phyloP scores from a whole-genome alignment of 148 eudicot genomes.

The Rhododendron simsii region DNA sequence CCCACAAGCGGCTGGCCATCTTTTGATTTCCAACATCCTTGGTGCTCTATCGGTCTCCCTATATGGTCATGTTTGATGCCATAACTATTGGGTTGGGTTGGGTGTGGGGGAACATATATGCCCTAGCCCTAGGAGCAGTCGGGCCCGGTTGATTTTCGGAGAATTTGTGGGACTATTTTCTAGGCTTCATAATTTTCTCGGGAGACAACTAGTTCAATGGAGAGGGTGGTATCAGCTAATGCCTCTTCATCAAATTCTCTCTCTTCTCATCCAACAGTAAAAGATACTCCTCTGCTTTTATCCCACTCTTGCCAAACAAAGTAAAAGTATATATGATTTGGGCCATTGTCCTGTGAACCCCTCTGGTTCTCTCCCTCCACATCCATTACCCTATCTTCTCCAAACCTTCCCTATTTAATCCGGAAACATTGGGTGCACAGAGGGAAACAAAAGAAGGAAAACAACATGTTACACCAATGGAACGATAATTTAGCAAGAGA shows the following conservation, averaged over 20 bases:
- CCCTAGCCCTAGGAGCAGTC: background rate
- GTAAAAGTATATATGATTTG: background rate
- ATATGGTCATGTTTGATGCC: background rate
- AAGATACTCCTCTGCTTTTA: background rate
- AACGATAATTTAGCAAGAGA: background rate
- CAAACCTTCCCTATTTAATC: background rate
- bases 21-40: background rate
- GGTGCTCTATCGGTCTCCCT: background rate
- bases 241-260: background rate
- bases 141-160: background rate
- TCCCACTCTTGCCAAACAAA: background rate
- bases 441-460: background rate
- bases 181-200: background rate
- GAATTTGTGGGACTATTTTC: background rate
- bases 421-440: background rate
- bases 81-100: background rate
- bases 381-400: background rate
- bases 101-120: background rate
- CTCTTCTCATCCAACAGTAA: background rate
- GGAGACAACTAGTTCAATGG: background rate
- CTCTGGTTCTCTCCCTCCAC: background rate
- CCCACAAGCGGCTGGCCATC: background rate
- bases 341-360: background rate
- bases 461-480: background rate
- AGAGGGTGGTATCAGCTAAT: background rate